Base-by-base conservation (phyloP, 768 basidiomycete species). In the Tulasnella sp. region DNA sequence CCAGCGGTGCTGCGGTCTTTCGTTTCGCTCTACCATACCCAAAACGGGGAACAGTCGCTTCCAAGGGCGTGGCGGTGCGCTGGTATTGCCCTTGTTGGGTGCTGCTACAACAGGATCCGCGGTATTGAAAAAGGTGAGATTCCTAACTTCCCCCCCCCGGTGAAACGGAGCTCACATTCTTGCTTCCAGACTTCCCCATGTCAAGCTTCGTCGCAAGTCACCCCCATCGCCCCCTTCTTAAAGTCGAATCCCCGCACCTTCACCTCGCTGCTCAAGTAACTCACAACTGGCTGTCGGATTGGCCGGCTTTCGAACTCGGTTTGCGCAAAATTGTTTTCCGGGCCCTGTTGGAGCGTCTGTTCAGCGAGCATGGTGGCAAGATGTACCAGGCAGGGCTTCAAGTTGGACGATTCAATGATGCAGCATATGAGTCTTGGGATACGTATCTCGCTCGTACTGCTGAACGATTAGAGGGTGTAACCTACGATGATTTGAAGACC, bases 221-320 rank as follows among this genome's bases (percentile, higher is more conserved):
- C 84, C 81, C 80, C 76, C 58, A 74, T 77, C 31, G 48, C 39
- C 75, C 36, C 46, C 44, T 71, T 4, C 81, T 87, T 42, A 74
- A 82, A 8, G 85, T 90, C 7, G 87, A 89, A 2, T 83, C 88
- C 7, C 88, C 88, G 16, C 91, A 92, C 31, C 87, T 89, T 73
- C 92, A 94, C 79, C 89, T 94, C 40, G 93, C 93, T 0, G 88
- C 93, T 0, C 93, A 94, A 82, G 87, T 91, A 1, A 93, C 93
- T 0, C 84, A 87, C 18, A 87, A 89, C 73, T 94, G 93, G 93
- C 83, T 88, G 48, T 83, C 80, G 18, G 81, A 86, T 14, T 80
- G 82, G 38, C 83, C 84, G 3, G 83, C 85, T 3, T 87, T 89
- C 39, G 83, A 85, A n/a, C 85, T 92, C 1, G 88, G 92, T 3